These are phyloP conservation scores for Deinandra increscens DNA, from an alignment of 129 eudicot genomes.

Conservation along the genomic window DNA sequence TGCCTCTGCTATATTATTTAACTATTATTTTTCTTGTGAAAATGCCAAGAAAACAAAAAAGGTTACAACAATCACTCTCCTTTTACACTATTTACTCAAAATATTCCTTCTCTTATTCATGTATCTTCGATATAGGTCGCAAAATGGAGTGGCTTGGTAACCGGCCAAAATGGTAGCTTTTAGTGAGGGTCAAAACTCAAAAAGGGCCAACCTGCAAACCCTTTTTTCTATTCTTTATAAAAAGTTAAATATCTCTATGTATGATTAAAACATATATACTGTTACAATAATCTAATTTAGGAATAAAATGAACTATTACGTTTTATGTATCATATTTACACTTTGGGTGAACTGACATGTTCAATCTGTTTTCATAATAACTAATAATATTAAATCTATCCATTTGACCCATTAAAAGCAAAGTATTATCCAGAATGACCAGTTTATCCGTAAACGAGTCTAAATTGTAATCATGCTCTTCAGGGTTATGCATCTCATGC, in stretches of 20 bases:
- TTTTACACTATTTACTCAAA: not conserved
- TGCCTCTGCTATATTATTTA: too few species aligned
- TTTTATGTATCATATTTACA: not conserved
- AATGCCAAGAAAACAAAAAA: not conserved
- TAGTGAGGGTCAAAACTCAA: too few species aligned
- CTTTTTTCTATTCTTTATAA: not conserved
- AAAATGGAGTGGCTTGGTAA: not conserved
- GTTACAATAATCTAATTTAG: not conserved
- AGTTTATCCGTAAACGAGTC: not conserved
- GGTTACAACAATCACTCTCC: not conserved
- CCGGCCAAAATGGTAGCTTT: not conserved
- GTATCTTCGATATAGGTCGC: too few species aligned
- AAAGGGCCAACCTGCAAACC: not conserved
- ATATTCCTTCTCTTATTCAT: not conserved
- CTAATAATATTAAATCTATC: not conserved
- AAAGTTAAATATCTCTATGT: not conserved
- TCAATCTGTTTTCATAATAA: not conserved
- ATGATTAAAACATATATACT: not conserved
- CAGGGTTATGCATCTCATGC: not conserved
- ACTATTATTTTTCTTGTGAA: not conserved
- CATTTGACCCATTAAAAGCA: not conserved
- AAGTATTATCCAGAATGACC: not conserved
- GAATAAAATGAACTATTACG: not conserved
- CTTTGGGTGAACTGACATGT: not conserved
- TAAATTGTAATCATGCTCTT: not conserved